phyloP scores from a whole-genome alignment of 106 monocot species.

The Triglochin maritima region DNA sequence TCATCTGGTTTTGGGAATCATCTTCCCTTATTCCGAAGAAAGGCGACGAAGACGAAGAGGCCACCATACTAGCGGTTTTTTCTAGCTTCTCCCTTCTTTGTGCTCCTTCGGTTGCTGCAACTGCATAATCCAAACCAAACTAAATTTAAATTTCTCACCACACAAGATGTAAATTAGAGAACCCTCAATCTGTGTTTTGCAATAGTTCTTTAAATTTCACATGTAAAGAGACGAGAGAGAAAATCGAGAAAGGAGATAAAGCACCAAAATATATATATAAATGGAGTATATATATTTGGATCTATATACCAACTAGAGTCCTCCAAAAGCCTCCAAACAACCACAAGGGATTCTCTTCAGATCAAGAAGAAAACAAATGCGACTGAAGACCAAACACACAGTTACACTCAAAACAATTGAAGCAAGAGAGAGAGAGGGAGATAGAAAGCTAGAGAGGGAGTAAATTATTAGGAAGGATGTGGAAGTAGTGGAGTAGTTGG shows the following conservation, averaged over 20 bases:
- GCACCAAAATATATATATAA: slow-evolving; percentile 1
- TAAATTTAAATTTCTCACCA: slow-evolving; percentile 6
- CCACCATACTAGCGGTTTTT: slow-evolving; percentile 20
- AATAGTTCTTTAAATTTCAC: not conserved
- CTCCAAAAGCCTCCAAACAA: slow-evolving; percentile 19
- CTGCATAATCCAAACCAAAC: slow-evolving; percentile 10
- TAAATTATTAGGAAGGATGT: not conserved
- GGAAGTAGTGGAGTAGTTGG: not conserved
- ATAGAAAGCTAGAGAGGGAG: not conserved
- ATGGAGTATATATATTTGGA: not conserved
- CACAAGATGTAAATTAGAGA: not conserved
- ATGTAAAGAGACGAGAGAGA: not conserved
- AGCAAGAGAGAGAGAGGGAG: slow-evolving; percentile 1
- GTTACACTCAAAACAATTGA: slow-evolving; percentile 35
- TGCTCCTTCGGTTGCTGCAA: not conserved
- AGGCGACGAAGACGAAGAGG: slow-evolving; percentile 27
- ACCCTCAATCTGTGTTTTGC: not conserved
- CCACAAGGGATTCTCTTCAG: slow-evolving; percentile 12
- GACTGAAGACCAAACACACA: slow-evolving; percentile 47
- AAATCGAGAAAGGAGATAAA: not conserved
- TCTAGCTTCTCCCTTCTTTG: slow-evolving; percentile 5
- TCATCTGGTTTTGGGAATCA: slow-evolving; percentile 19
- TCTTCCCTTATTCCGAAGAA: slow-evolving; percentile 35
- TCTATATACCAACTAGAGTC: slow-evolving; percentile 6
- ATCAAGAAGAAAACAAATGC: slow-evolving; percentile 49